These are phyloP conservation scores for Fomitopsis pulvina DNA, from an alignment of 768 basidiomycete species.

Conservation along the genomic window DNA sequence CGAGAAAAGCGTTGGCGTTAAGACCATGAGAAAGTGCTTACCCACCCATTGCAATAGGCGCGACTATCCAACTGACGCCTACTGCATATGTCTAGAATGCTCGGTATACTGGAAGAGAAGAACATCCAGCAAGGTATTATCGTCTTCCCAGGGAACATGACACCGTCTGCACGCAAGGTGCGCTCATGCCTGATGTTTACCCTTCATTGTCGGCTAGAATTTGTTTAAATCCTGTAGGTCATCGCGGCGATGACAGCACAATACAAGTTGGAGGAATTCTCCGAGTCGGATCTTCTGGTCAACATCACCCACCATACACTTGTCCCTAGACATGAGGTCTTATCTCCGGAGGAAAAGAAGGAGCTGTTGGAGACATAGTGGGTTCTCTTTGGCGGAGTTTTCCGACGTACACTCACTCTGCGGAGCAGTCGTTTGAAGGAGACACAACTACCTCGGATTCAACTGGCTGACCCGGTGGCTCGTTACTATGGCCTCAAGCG, in stretches of 20 bases:
- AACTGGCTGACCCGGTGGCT: slow-evolving; percentile 94
- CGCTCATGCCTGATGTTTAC: background rate
- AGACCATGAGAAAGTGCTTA: slow-evolving; percentile 94
- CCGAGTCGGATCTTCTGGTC: slow-evolving; percentile 92
- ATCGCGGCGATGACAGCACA: slow-evolving; percentile 84
- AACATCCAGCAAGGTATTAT: slow-evolving; percentile 87
- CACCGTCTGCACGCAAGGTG: slow-evolving; percentile 93
- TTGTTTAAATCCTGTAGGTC: slow-evolving; percentile 45
- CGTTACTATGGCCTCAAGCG: slow-evolving; percentile 94
- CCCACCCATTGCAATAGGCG: background rate
- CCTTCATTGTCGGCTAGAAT: background rate
- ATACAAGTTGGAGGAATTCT: slow-evolving; percentile 92
- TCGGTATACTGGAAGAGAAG: slow-evolving; percentile 88
- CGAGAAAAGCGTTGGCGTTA: slow-evolving; percentile 91
- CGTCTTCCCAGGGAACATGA: slow-evolving; percentile 95
- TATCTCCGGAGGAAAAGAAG: slow-evolving; percentile 82
- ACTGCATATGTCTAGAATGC: slow-evolving; percentile 46
- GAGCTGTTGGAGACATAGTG: slow-evolving; percentile 88
- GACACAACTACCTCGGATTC: slow-evolving; percentile 95
- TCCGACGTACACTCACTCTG: background rate
- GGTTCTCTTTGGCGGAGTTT: slow-evolving; percentile 27
- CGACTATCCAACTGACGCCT: background rate
- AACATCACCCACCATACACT: slow-evolving; percentile 96
- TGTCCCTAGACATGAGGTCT: slow-evolving; percentile 88
- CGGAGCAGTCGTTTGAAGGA: slow-evolving; percentile 86